Evolutionary conservation across 1,139 yeast genomes (phyloP), one percentile per base, ranked within the genome.

Genomic region (Candida sanyaensis): DNA sequence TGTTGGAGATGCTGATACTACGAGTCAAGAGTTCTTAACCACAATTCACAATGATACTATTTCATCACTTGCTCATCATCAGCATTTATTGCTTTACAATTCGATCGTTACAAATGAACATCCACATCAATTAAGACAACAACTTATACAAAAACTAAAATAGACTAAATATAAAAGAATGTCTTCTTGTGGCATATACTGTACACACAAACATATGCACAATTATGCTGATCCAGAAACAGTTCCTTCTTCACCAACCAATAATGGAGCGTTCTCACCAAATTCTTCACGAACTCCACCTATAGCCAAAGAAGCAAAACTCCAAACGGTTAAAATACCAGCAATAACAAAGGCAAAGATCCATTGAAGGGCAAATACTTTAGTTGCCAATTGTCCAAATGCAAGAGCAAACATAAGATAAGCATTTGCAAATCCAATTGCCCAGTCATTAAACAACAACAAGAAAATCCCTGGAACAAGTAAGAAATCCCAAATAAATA

Each of bases 341-440:
- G 87, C 70, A 55, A 87, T 86, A 48, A 78, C 66, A 55, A 86
- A 82, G 8, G 91, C 95, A 70, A 88, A 88, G 55, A 86, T 81
- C 96, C 96, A 88, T 69, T 88, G 96, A 52, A 88, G 74, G 3
- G 93, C 93, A 69, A 88, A 77, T 29, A 80, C 71, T 68, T 81
- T 86, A 48, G 82, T 78, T 60, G 83, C 75, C 50, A 88, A 64
- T 67, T 88, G 96, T 49, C 86, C 85, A 45, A 86, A 71, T 3
- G 84, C 93, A 42, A 88, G 64, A 30, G 88, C 92, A 54, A 86
- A 75, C 53, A 77, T 71, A 55, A 88, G 70, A 54, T 78, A 75
- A 29, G 85, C 66, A 21, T 83, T 73, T 43, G 84, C 70, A 41
- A 86, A 65, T 7, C 90, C 92, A 47, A 84, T 68, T 2, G 86